Conservation (phyloP, 2,329 filamentous ascomycete species). For the Penicillium sp. region DNA sequence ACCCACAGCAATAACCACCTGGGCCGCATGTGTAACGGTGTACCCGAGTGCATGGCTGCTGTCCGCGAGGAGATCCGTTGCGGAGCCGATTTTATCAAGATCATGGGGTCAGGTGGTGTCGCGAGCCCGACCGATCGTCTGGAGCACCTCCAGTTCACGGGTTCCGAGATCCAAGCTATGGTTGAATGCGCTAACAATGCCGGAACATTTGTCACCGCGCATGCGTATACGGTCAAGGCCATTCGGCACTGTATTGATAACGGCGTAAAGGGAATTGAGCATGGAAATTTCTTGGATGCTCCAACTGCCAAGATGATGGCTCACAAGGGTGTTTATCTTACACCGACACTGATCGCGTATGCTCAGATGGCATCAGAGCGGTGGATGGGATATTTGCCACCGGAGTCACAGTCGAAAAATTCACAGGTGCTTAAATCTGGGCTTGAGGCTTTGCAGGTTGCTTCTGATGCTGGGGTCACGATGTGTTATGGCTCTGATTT, state of each 20-base stretch:
- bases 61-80: slow-evolving; percentile 56
- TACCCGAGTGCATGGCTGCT: slow-evolving; percentile 54
- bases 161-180: slow-evolving; percentile 57
- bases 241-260: slow-evolving; percentile 58
- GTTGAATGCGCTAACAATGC: slow-evolving; percentile 51
- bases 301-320: slow-evolving; percentile 54
- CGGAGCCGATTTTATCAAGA: slow-evolving; percentile 62
- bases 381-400: slow-evolving; percentile 22
- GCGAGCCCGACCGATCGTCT: slow-evolving; percentile 57
- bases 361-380: slow-evolving; percentile 50
- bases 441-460: slow-evolving; percentile 49
- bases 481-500: slow-evolving; percentile 60
- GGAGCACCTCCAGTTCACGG: slow-evolving; percentile 56
- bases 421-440: slow-evolving; percentile 49
- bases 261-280: slow-evolving; percentile 58
- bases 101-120: slow-evolving; percentile 61
- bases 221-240: slow-evolving; percentile 57
- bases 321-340: slow-evolving; percentile 50
- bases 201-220: slow-evolving; percentile 57
- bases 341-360: slow-evolving; percentile 56
- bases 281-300: slow-evolving; percentile 46
- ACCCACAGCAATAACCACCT: slow-evolving; percentile 29
- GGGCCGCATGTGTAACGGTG: slow-evolving; percentile 53
- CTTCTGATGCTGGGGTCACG: slow-evolving; percentile 53
- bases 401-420: slow-evolving; percentile 51